Evolutionary conservation across 2,329 filamentous ascomycete genomes (phyloP), one percentile per base, ranked within the genome.

Genomic region (Paecilomyces dactylethromorphus): DNA sequence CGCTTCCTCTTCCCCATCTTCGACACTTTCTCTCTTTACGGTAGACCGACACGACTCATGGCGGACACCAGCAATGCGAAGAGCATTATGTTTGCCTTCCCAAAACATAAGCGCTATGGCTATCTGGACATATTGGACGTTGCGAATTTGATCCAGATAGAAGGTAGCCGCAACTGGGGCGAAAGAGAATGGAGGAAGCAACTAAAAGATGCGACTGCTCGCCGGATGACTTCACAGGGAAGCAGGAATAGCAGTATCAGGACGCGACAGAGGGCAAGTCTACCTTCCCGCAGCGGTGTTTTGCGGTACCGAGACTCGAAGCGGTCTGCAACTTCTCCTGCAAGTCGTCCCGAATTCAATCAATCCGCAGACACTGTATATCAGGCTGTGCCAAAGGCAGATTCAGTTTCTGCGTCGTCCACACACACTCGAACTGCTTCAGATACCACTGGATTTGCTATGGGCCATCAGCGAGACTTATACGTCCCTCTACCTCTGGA

Each of bases 31-130:
- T 86, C 83, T 45, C 80, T 99, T 1, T 99, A 99, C 67, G 94
- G 94, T 29, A 88, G 94, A 22, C 94, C 94, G 0, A 89, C 85
- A 29, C 87, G 91, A 61, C 81, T 99, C 52, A 87, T 96, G 33
- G 91, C 94, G 2, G 96, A 96, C 69, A 88, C 90, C 0, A 83
- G 92, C 52, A 92, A 97, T 74, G 81, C 90, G 3, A 86, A 91
- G 53, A 96, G 94, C 58, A 81, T 99, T 64, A 99, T 99, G 94
- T 99, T 97, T 73, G 94, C 92, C 5, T 95, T 99, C 87, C 93
- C 94, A 0, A 91, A 90, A 66, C 87, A 94, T 66, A 86, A 87
- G 56, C 84, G 90, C 63, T 96, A 96, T 68, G 92, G 93, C 0
- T 97, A 97, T 68, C 78, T 99, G 26, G 94, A 97, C 68, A 86